These are phyloP conservation scores for Massarina eburnea DNA, from an alignment of 2,329 filamentous ascomycete species.

Conservation along the genomic window DNA sequence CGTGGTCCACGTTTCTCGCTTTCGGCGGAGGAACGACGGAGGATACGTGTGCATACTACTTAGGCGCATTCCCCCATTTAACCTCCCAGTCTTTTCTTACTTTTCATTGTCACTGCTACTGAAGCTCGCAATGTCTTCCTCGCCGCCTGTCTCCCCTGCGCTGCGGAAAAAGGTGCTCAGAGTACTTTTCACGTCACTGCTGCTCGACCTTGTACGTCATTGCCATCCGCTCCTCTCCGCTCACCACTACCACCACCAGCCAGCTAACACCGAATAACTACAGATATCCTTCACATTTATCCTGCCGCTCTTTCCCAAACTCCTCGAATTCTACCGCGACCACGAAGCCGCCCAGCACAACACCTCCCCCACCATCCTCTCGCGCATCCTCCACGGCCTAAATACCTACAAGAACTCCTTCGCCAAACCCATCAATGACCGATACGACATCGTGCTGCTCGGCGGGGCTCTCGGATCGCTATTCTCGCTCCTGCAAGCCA, in stretches of 20 bases:
- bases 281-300: constrained; percentile 99
- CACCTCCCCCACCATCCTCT: constrained; percentile 67
- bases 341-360: constrained; percentile 63
- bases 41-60: constrained; percentile 1
- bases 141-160: constrained; percentile 41
- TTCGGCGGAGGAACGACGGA: background rate
- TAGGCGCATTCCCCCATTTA: background rate
- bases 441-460: constrained; percentile 95
- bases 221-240: background rate
- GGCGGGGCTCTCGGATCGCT: constrained; percentile 91
- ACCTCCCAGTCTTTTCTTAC: background rate
- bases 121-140: constrained; percentile 16
- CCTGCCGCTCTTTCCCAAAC: constrained; percentile 89
- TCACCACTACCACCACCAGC: constrained; percentile 1
- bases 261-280: constrained; percentile 12
- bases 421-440: constrained; percentile 86
- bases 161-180: constrained; percentile 78
- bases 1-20: background rate
- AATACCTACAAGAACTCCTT: constrained; percentile 96
- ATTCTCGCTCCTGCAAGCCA: constrained; percentile 88
- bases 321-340: constrained; percentile 94
- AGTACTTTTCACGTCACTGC: constrained; percentile 84
- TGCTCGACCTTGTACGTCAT: constrained; percentile 78
- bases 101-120: background rate
- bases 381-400: constrained; percentile 76